phyloP scores from a whole-genome alignment of 345 rosid genomes.

The Eucalyptus polybractea region DNA sequence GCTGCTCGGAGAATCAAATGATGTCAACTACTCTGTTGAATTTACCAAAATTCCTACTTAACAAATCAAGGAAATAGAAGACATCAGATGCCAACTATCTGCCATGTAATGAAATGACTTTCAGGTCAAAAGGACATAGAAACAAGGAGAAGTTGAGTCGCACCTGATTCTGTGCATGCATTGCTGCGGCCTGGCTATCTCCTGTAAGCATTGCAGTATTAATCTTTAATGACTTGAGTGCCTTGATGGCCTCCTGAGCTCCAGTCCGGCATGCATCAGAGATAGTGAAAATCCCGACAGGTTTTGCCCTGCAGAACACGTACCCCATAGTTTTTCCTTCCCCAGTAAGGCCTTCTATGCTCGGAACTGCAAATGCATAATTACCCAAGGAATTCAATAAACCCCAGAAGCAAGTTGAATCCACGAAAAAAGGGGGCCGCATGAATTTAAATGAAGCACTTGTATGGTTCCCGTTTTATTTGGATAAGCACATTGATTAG shows the following conservation, averaged over 20 bases:
- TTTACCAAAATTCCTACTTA: background rate
- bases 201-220: slow-evolving; percentile 82
- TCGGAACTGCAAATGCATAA: slow-evolving; percentile 15
- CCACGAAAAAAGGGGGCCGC: background rate
- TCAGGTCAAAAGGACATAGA: background rate
- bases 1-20: slow-evolving; percentile 19
- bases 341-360: slow-evolving; percentile 5
- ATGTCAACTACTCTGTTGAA: background rate
- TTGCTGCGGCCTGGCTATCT: slow-evolving; percentile 58
- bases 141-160: background rate
- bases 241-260: slow-evolving; percentile 43
- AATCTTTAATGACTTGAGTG: slow-evolving; percentile 41
- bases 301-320: slow-evolving; percentile 28
- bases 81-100: rapidly evolving
- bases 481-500: background rate
- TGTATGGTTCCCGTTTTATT: background rate
- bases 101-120: background rate
- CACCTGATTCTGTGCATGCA: slow-evolving; percentile 76
- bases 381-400: background rate
- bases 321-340: slow-evolving; percentile 57
- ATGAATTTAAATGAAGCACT: background rate
- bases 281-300: slow-evolving; percentile 47
- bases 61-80: background rate
- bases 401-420: background rate
- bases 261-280: slow-evolving; percentile 78